Conservation (phyloP, 345 rosid species). For the Angophora floribunda region DNA sequence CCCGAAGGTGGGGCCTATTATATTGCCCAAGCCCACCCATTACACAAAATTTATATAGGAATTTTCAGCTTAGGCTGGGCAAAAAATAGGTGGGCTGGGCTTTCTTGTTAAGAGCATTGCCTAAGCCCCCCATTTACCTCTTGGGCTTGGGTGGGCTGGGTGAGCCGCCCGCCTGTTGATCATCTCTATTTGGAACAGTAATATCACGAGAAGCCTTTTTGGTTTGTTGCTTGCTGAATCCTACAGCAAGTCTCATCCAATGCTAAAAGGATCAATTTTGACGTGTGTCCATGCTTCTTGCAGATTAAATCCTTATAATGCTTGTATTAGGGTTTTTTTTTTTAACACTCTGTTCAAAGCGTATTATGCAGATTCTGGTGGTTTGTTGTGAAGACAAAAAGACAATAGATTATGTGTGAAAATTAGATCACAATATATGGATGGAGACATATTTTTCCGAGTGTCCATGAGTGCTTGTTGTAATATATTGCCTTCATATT, state of each 20-base stretch:
- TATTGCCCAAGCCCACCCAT: background rate
- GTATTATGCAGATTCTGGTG: background rate
- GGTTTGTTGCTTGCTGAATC: background rate
- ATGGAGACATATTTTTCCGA: background rate
- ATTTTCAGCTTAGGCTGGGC: background rate
- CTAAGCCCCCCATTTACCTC: background rate
- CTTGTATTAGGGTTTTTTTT: background rate
- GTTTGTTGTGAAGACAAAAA: background rate
- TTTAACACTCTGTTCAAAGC: background rate
- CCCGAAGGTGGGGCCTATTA: background rate
- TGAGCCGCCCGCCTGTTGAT: background rate
- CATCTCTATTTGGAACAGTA: background rate
- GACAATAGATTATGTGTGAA: background rate
- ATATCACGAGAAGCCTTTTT: background rate
- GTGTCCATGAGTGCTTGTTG: background rate
- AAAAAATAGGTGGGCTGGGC: background rate
- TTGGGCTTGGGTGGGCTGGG: background rate
- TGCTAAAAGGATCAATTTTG: background rate
- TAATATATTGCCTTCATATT: background rate
- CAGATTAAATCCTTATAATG: background rate
- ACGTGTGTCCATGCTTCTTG: background rate
- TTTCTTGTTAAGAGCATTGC: background rate
- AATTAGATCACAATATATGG: background rate
- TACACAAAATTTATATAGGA: background rate
- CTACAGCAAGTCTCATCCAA: background rate